These are phyloP conservation scores for Plasmodium inui DNA, from an alignment of 169 alveolate species.

Conservation along the genomic window DNA sequence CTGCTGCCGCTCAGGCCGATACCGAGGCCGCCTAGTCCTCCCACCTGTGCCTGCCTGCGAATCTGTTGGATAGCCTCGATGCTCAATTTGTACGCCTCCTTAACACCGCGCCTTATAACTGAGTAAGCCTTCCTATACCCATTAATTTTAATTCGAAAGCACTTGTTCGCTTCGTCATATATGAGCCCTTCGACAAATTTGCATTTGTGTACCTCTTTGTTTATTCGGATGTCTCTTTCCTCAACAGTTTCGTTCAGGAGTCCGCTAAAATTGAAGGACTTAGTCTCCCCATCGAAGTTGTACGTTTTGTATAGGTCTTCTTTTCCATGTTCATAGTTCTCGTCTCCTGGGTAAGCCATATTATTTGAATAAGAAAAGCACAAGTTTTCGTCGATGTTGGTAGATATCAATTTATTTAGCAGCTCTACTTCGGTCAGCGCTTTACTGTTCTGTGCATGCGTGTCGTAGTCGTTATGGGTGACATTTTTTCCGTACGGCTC, in stretches of 20 bases:
- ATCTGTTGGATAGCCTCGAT: conserved; percentile 62
- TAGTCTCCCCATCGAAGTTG: conserved; percentile 20
- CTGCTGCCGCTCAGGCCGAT: neutral
- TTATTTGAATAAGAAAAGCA: conserved; percentile 18
- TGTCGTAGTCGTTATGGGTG: neutral
- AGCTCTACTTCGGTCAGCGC: neutral
- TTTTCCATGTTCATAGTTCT: conserved; percentile 33
- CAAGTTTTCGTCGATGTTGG: conserved; percentile 15
- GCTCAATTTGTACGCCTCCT: conserved; percentile 75
- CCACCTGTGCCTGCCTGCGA: conserved; percentile 14
- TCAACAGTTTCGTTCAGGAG: conserved; percentile 54
- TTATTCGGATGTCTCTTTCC: conserved; percentile 74
- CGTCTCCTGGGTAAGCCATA: neutral
- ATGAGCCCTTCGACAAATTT: conserved; percentile 70
- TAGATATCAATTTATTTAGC: conserved; percentile 18
- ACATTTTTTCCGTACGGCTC: conserved; percentile 5
- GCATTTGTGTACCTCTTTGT: conserved; percentile 67
- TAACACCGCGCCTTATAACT: conserved; percentile 75
- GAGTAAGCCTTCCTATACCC: conserved; percentile 74
- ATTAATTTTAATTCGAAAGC: conserved; percentile 70
- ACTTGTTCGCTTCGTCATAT: conserved; percentile 74
- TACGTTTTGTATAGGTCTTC: conserved; percentile 24
- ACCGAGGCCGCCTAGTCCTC: neutral
- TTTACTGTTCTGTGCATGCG: neutral
- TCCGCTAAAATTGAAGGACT: conserved; percentile 13